phyloP scores from a whole-genome alignment of 2,329 filamentous ascomycete species.

The Apiospora koreana region DNA sequence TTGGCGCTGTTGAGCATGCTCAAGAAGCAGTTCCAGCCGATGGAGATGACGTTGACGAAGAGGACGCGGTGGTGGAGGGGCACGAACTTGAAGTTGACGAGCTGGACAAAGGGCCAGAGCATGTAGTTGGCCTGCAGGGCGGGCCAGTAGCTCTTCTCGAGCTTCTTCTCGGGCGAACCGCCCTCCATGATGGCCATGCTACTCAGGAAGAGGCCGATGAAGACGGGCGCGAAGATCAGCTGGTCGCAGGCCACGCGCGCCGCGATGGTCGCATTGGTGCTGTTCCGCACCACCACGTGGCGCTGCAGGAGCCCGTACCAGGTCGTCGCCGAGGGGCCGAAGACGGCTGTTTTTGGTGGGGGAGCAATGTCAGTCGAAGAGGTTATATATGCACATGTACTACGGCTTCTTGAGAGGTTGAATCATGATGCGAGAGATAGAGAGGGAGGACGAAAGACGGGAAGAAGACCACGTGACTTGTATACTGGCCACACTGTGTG shows the following conservation, averaged over 20 bases:
- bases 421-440: neutral
- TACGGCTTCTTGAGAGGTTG: neutral
- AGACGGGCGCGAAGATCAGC: slow-evolving; percentile 77
- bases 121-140: slow-evolving; percentile 83
- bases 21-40: slow-evolving; percentile 67
- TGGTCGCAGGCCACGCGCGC: slow-evolving; percentile 83
- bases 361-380: neutral
- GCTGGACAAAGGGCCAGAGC: slow-evolving; percentile 85
- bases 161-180: slow-evolving; percentile 59
- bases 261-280: slow-evolving; percentile 68
- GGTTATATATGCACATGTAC: neutral
- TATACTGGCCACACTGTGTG: neutral
- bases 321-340: slow-evolving; percentile 82
- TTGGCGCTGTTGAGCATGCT: slow-evolving; percentile 57
- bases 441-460: neutral
- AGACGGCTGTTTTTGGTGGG: slow-evolving; percentile 57
- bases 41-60: slow-evolving; percentile 80
- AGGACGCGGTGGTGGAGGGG: slow-evolving; percentile 81
- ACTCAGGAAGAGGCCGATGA: slow-evolving; percentile 78
- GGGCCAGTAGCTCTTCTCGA: slow-evolving; percentile 68
- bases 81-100: slow-evolving; percentile 84
- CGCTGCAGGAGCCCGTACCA: slow-evolving; percentile 83
- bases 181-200: slow-evolving; percentile 86
- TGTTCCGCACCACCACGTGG: slow-evolving; percentile 66
- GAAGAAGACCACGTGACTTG: neutral